Evolutionary conservation across 148 eudicot genomes (phyloP).

Genomic region (Bassia scoparia): DNA sequence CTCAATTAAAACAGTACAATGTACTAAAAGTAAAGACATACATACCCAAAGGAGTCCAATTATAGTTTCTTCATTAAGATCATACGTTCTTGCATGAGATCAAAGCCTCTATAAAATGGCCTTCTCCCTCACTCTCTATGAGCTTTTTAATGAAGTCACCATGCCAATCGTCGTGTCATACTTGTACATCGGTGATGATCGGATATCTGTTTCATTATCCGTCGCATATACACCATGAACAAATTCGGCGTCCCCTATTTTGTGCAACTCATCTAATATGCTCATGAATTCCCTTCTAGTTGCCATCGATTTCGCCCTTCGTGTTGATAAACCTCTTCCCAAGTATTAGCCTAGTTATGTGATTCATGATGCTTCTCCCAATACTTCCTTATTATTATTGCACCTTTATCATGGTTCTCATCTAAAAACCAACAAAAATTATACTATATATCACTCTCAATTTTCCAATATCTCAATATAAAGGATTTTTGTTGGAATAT

Average conservation of each 20-base stretch:
- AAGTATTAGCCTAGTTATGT: conserved; percentile 62
- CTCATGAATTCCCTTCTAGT: conserved; percentile 48
- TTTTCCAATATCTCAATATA: too few species aligned
- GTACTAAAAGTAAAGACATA: too few species aligned
- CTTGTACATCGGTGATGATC: conserved; percentile 43
- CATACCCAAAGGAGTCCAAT: conserved; percentile 73
- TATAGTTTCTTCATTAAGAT: conserved; percentile 66
- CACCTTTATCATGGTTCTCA: conserved; percentile 38
- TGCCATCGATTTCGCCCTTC: conserved; percentile 50
- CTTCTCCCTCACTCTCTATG: conserved; percentile 36
- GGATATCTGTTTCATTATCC: conserved; percentile 44
- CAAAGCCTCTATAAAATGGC: conserved; percentile 48
- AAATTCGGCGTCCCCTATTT: conserved; percentile 27
- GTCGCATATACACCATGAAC: conserved; percentile 44
- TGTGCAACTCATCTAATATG: conserved; percentile 38
- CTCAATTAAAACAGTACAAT: too few species aligned
- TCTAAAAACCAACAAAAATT: not conserved
- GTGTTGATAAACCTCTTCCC: conserved; percentile 62
- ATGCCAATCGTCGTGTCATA: conserved; percentile 38
- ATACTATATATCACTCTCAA: not conserved
- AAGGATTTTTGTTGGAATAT: not conserved
- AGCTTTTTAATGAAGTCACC: conserved; percentile 44
- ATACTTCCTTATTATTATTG: conserved; percentile 41
- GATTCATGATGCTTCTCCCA: conserved; percentile 59
- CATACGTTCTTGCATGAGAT: conserved; percentile 54